Conservation (phyloP, 768 basidiomycete genomes). For the Vararia minispora region DNA sequence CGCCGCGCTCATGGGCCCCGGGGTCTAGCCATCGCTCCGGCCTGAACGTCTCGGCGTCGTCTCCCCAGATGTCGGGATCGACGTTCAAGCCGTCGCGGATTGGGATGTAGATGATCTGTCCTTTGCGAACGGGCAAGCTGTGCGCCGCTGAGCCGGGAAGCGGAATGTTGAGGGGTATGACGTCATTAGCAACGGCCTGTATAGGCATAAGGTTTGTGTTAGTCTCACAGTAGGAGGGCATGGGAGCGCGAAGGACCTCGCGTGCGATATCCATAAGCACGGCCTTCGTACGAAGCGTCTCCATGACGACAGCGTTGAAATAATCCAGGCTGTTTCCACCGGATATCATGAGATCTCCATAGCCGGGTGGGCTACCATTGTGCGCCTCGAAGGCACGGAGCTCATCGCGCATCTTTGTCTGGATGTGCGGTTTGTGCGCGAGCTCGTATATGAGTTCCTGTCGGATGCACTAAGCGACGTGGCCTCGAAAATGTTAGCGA, state of each 20-base stretch:
- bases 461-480: neutral
- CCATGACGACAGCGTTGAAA: too few relatives aligned
- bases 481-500: neutral
- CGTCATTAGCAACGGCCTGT: constrained; percentile 11
- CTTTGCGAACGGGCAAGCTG: constrained; percentile 6
- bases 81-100: constrained; percentile 12
- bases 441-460: neutral
- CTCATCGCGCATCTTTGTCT: neutral
- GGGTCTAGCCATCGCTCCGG: constrained; percentile 14
- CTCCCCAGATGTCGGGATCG: constrained; percentile 10
- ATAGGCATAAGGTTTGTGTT: neutral
- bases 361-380: neutral
- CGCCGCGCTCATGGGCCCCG: neutral
- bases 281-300: too few relatives aligned
- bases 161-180: constrained; percentile 11
- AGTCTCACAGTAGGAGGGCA: neutral
- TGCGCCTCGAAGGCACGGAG: neutral
- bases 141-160: constrained; percentile 1
- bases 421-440: neutral
- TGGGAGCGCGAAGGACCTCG: too few relatives aligned
- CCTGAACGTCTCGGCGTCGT: constrained; percentile 6
- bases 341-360: neutral
- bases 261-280: too few relatives aligned
- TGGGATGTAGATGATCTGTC: constrained; percentile 7
- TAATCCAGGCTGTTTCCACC: too few relatives aligned